phyloP scores from a whole-genome alignment of 495 filamentous ascomycete species.

The Penicillium paxilli region DNA sequence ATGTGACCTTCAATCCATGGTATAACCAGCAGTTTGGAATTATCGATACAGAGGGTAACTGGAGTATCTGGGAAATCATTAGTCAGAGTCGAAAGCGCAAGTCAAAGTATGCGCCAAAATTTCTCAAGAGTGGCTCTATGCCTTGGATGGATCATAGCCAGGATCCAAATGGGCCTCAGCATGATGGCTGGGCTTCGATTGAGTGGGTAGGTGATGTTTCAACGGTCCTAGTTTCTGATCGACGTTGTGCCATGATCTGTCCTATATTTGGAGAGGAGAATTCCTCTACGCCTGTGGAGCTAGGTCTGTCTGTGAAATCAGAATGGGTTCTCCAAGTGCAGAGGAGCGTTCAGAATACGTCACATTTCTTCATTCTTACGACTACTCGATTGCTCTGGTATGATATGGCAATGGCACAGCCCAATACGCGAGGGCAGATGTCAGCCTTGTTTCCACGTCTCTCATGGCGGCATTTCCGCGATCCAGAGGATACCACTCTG shows the following conservation, averaged over 20 bases:
- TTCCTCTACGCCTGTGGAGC: slow-evolving; percentile 29
- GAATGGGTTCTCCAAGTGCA: slow-evolving; percentile 59
- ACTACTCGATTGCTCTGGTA: slow-evolving; percentile 46
- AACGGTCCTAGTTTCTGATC: slow-evolving; percentile 47
- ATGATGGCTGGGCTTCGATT: slow-evolving; percentile 54
- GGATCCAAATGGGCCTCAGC: slow-evolving; percentile 17
- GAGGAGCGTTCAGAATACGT: slow-evolving; percentile 41
- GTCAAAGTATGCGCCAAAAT: slow-evolving; percentile 22
- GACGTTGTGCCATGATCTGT: slow-evolving; percentile 42
- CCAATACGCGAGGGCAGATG: slow-evolving; percentile 7
- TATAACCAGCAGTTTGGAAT: slow-evolving; percentile 67
- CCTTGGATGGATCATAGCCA: slow-evolving; percentile 28
- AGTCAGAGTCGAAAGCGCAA: slow-evolving; percentile 35
- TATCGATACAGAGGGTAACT: slow-evolving; percentile 69
- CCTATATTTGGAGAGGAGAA: slow-evolving; percentile 21
- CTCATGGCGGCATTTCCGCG: slow-evolving; percentile 47
- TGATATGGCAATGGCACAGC: slow-evolving; percentile 19
- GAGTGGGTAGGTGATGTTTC: slow-evolving; percentile 49
- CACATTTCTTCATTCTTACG: slow-evolving; percentile 59
- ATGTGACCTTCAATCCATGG: slow-evolving; percentile 79
- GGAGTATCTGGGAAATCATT: slow-evolving; percentile 74
- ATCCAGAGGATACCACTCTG: slow-evolving; percentile 46
- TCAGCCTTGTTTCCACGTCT: slow-evolving; percentile 26
- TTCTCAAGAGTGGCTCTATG: slow-evolving; percentile 28
- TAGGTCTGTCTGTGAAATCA: slow-evolving; percentile 34